Evolutionary conservation across 2,329 filamentous ascomycete species (phyloP).

Genomic region (Leptosphaerulina australis): DNA sequence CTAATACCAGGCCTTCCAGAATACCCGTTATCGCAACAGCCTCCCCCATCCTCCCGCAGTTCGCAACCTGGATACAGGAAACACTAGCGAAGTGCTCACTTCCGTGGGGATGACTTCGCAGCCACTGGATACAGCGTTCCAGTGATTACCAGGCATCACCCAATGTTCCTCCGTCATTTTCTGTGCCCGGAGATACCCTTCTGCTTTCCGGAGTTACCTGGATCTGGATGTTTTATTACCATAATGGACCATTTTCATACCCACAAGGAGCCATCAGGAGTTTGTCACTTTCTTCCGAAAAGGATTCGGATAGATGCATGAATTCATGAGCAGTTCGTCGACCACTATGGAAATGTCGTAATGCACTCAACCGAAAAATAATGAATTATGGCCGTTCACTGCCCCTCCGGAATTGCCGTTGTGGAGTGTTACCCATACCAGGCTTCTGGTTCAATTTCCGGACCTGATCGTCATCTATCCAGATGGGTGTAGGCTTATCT

Average conservation of each 20-base stretch:
- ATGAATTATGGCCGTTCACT: slow-evolving; percentile 17
- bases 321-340: slow-evolving; percentile 12
- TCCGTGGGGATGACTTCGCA: slow-evolving; percentile 6
- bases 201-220: slow-evolving; percentile 40
- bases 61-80: slow-evolving; percentile 32
- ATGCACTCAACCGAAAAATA: slow-evolving; percentile 16
- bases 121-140: slow-evolving; percentile 19
- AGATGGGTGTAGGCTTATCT: slow-evolving; percentile 13
- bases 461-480: slow-evolving; percentile 3
- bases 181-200: slow-evolving; percentile 47
- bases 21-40: slow-evolving; percentile 42
- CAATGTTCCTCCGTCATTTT: slow-evolving; percentile 40
- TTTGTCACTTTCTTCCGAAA: slow-evolving; percentile 32
- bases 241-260: slow-evolving; percentile 35
- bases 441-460: not conserved
- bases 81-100: slow-evolving; percentile 15
- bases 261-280: slow-evolving; percentile 33
- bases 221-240: slow-evolving; percentile 39
- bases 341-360: slow-evolving; percentile 13
- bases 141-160: slow-evolving; percentile 34
- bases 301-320: slow-evolving; percentile 30
- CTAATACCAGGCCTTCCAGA: slow-evolving; percentile 37
- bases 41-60: slow-evolving; percentile 31
- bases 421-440: slow-evolving; percentile 2
- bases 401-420: slow-evolving; percentile 1